A percentile compares a stretch with the other conserved stretches of the same genome.
phyloP scores from a whole-genome alignment of 1,284 basidiomycete species.

The Blastosporella zonata region DNA sequence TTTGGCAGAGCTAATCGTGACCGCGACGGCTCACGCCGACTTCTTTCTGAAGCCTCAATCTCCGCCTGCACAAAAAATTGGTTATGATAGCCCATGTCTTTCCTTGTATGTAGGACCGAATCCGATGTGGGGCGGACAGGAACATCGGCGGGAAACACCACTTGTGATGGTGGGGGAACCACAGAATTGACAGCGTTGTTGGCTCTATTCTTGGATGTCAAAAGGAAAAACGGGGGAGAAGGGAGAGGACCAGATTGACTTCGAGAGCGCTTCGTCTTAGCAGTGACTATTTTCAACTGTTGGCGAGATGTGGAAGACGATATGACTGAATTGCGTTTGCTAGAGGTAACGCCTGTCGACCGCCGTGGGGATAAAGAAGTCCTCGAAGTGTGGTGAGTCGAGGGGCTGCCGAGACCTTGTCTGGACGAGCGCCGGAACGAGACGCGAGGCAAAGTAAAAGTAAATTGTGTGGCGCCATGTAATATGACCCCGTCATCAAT shows the following conservation, averaged over 20 bases:
- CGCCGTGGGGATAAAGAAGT: not conserved
- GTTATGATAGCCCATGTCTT: conserved; percentile 20
- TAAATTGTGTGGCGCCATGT: conserved; percentile 5
- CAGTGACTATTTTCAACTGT: not conserved
- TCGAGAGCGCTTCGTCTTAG: not conserved
- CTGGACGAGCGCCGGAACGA: conserved; percentile 5
- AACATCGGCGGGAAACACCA: conserved; percentile 1
- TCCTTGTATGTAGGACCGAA: not conserved
- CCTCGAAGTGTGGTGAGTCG: not conserved
- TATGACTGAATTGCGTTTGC: not conserved
- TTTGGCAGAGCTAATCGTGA: not conserved
- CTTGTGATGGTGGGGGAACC: conserved; percentile 2
- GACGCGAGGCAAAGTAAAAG: conserved; percentile 8
- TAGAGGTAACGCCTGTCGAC: not conserved
- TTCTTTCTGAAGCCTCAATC: not conserved
- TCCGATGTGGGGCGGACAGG: not conserved
- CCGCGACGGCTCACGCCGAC: not conserved
- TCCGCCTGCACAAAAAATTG: conserved; percentile 17
- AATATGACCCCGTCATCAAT: conserved; percentile 2
- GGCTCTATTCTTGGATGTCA: conserved; percentile 4
- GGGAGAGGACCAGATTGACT: conserved; percentile 7
- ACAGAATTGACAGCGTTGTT: not conserved
- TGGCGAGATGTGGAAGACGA: conserved; percentile 4
- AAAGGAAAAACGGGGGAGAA: conserved; percentile 14
- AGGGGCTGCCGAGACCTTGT: not conserved